phyloP scores from a whole-genome alignment of 2,329 filamentous ascomycete species.

The Hortaea werneckii region DNA sequence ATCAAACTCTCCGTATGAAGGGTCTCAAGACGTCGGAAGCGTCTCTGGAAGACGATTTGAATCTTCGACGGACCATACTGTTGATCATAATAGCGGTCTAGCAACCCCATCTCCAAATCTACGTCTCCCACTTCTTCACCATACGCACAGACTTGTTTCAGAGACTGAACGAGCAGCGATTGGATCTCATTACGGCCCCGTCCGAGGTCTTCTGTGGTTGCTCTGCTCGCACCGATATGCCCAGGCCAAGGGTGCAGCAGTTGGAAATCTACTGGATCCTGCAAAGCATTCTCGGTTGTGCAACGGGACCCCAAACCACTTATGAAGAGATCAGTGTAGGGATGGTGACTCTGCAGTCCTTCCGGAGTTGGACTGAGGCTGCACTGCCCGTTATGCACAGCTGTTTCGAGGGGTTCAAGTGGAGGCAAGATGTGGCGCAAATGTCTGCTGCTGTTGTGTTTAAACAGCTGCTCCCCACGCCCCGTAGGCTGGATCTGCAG shows the following conservation, averaged over 20 bases:
- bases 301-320: not conserved
- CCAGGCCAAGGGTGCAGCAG: not conserved
- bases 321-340: not conserved
- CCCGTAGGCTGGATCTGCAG: too few species aligned
- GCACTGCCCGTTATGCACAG: slow-evolving; percentile 11
- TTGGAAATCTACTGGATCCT: slow-evolving; percentile 9
- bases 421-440: slow-evolving; percentile 1
- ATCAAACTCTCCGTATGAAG: too few species aligned
- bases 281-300: not conserved
- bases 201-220: slow-evolving; percentile 2
- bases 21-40: too few species aligned
- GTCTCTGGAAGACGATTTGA: too few species aligned
- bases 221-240: slow-evolving; percentile 6
- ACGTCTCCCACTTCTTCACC: not conserved
- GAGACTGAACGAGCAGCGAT: slow-evolving; percentile 18
- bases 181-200: slow-evolving; percentile 9
- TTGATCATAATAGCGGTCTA: slow-evolving; percentile 15
- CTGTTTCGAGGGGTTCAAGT: slow-evolving; percentile 1
- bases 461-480: too few species aligned
- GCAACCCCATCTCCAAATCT: slow-evolving; percentile 10
- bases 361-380: slow-evolving; percentile 7
- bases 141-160: slow-evolving; percentile 21
- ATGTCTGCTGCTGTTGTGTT: slow-evolving; percentile 6
- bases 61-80: not conserved
- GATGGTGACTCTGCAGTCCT: slow-evolving; percentile 3